Evolutionary conservation across 2,329 filamentous ascomycete species (phyloP).

Genomic region (Epichloe aotearoae): DNA sequence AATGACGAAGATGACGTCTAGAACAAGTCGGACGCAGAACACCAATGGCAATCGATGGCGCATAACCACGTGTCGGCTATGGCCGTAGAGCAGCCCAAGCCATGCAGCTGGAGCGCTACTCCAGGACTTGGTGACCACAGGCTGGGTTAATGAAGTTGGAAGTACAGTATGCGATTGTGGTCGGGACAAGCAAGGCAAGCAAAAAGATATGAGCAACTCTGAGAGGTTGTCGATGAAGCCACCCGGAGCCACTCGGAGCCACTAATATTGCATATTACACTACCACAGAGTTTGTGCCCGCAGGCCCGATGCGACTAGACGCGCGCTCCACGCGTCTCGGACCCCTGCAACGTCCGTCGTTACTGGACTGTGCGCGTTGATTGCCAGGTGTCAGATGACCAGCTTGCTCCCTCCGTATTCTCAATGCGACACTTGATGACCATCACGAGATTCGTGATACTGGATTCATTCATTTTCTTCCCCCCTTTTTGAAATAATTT

Average conservation of each 20-base stretch:
- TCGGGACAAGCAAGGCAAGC: background rate
- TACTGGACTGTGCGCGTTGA: background rate
- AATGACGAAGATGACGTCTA: background rate
- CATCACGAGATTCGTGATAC: too few relatives aligned
- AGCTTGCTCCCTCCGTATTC: background rate
- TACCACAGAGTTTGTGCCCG: too few relatives aligned
- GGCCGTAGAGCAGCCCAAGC: constrained; percentile 4
- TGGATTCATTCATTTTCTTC: background rate
- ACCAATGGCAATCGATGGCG: background rate
- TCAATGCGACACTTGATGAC: too few relatives aligned
- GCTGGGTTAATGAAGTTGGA: background rate
- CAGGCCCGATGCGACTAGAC: background rate
- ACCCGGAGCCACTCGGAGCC: background rate
- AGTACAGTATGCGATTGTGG: background rate
- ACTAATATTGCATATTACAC: too few relatives aligned
- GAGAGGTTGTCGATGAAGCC: too few relatives aligned
- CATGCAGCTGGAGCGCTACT: constrained; percentile 2
- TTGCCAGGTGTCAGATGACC: background rate
- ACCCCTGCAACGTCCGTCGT: background rate
- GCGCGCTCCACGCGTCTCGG: constrained; percentile 8
- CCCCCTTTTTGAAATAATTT: too few relatives aligned
- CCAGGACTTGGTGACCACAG: background rate
- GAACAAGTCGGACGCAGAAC: background rate
- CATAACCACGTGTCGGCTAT: constrained; percentile 7
- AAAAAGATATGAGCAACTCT: background rate